Percentiles rank a stretch among this genome's conserved stretches.
Conservation (phyloP, 345 rosid species). For the Hevea brasiliensis region DNA sequence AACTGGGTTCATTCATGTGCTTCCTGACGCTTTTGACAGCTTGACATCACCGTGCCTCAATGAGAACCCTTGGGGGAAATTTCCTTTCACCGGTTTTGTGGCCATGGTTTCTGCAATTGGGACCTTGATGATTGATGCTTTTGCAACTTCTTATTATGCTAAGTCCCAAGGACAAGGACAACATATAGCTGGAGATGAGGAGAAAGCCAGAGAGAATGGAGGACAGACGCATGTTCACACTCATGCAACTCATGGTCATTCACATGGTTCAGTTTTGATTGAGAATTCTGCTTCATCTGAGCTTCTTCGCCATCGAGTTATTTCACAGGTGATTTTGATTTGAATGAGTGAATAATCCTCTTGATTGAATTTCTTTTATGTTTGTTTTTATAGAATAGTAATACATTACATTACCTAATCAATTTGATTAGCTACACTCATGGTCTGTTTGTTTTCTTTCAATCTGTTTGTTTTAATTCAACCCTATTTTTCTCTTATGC, state of each 20-base stretch:
- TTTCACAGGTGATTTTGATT: constrained; percentile 47
- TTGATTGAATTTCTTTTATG: no score
- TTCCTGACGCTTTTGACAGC: constrained; percentile 49
- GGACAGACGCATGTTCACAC: constrained; percentile 20
- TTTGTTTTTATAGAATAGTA: no score
- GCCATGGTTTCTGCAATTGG: constrained; percentile 47
- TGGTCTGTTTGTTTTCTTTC: no score
- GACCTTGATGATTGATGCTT: constrained; percentile 49
- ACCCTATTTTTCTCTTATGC: no score
- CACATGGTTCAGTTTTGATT: constrained; percentile 28
- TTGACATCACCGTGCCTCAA: constrained; percentile 45
- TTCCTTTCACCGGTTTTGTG: constrained; percentile 48
- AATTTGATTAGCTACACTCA: no score
- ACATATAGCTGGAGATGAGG: constrained; percentile 21
- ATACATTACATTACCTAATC: no score
- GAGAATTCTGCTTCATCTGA: constrained; percentile 13
- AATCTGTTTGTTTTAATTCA: no score
- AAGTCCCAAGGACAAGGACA: background rate
- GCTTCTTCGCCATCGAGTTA: constrained; percentile 51
- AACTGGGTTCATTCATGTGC: constrained; percentile 51
- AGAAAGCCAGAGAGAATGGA: background rate
- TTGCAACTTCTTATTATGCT: constrained; percentile 42
- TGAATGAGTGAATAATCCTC: no score
- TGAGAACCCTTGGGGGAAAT: constrained; percentile 47
- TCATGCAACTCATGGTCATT: constrained; percentile 45